phyloP scores from a whole-genome alignment of 1,139 yeast species.

The Oligophagozyma castellii region DNA sequence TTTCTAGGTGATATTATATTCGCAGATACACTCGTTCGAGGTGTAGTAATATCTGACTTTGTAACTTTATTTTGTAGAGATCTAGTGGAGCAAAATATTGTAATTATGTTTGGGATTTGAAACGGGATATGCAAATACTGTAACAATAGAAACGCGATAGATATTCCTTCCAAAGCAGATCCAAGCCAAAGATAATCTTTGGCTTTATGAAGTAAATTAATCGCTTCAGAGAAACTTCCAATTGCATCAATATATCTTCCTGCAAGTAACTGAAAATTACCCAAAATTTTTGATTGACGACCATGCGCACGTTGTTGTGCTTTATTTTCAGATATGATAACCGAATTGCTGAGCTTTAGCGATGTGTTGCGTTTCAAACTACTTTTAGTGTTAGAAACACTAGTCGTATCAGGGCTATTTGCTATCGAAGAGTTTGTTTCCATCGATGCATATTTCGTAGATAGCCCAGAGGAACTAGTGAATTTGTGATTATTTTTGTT shows the following conservation, averaged over 20 bases:
- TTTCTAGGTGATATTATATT: conserved; percentile 30
- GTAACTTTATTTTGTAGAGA: conserved; percentile 14
- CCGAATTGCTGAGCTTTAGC: conserved; percentile 19
- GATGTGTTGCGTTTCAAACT: conserved; percentile 18
- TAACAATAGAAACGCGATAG: conserved; percentile 49
- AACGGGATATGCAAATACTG: conserved; percentile 45
- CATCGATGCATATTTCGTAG: background rate
- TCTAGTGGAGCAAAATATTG: conserved; percentile 16
- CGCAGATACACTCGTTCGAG: conserved; percentile 15
- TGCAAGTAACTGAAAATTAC: conserved; percentile 62
- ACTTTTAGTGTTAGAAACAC: conserved; percentile 14
- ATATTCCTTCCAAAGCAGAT: conserved; percentile 70
- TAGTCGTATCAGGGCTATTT: conserved; percentile 6
- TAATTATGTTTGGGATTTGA: conserved; percentile 42
- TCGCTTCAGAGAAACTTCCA: conserved; percentile 58
- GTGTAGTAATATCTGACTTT: conserved; percentile 7
- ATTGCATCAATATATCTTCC: conserved; percentile 69
- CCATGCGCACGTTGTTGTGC: conserved; percentile 49
- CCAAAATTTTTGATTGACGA: conserved; percentile 62
- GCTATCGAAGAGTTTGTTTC: conserved; percentile 1
- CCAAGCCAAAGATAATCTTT: conserved; percentile 83
- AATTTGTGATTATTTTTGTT: conserved; percentile 5
- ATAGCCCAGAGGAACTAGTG: conserved; percentile 7
- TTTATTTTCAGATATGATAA: conserved; percentile 33
- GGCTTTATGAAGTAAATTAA: conserved; percentile 40